A percentile compares a stretch with the other conserved stretches of the same genome.
phyloP scores from a whole-genome alignment of 768 basidiomycete genomes.

The Hygrophoropsis aurantiaca region DNA sequence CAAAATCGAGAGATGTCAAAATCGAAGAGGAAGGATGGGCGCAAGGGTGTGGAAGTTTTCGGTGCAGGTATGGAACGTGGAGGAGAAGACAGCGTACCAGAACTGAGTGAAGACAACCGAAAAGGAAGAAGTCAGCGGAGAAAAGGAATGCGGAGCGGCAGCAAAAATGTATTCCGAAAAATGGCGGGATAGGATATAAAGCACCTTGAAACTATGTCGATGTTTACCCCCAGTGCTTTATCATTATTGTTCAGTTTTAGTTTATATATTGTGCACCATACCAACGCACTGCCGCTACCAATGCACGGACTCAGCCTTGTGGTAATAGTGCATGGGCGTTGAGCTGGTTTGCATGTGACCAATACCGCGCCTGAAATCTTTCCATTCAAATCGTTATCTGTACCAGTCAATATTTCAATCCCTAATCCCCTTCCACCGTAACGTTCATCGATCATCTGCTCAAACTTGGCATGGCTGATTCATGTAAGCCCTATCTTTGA shows the following conservation, averaged over 20 bases:
- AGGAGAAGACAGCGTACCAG: conserved; percentile 44
- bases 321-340: no score
- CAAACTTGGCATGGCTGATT: background rate
- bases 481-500: background rate
- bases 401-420: no score
- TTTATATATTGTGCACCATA: no score
- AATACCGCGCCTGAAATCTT: no score
- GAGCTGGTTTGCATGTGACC: no score
- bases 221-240: no score
- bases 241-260: no score
- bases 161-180: conserved; percentile 75
- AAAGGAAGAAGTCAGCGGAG: conserved; percentile 79
- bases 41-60: conserved; percentile 74
- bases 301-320: no score
- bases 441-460: no score
- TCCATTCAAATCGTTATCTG: no score
- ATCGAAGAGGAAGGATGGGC: conserved; percentile 33
- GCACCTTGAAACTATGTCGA: background rate
- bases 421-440: no score
- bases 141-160: conserved; percentile 82
- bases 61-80: conserved; percentile 91
- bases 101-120: conserved; percentile 64
- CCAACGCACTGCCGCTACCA: no score
- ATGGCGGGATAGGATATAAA: conserved; percentile 14
- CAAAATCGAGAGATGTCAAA: conserved; percentile 18